Evolutionary conservation across 192 early-diverging fungal genomes (phyloP).

Genomic region (Paraglomus brasilianum): DNA sequence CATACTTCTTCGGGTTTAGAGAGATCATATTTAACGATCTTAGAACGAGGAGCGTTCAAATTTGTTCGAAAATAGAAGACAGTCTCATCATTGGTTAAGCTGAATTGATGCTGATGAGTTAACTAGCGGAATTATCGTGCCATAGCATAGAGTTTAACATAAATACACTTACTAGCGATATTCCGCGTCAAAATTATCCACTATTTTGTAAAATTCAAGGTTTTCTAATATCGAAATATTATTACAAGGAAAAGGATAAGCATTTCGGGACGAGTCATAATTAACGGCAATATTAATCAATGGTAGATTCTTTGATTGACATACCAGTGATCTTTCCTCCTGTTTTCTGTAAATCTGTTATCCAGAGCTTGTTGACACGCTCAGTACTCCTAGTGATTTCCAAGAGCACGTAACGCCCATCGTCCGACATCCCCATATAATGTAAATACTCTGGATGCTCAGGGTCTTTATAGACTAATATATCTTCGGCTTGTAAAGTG

Average conservation of each 20-base stretch:
- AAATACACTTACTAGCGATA: conserved; percentile 38
- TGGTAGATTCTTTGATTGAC: background rate
- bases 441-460: conserved; percentile 46
- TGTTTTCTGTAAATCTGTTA: conserved; percentile 38
- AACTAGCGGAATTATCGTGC: no score
- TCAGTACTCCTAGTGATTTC: conserved; percentile 46
- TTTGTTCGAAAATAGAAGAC: conserved; percentile 64
- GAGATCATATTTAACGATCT: conserved; percentile 64
- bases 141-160: no score
- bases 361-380: conserved; percentile 44
- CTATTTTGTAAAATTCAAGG: conserved; percentile 45
- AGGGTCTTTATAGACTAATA: conserved; percentile 53
- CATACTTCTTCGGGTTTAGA: conserved; percentile 47
- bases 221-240: conserved; percentile 6
- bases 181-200: conserved; percentile 52
- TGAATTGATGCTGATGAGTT: conserved; percentile 1
- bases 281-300: no score
- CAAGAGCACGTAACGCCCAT: conserved; percentile 62
- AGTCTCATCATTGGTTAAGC: conserved; percentile 57
- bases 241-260: background rate
- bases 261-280: background rate
- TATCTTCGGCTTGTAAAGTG: conserved; percentile 60
- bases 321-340: conserved; percentile 24
- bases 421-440: conserved; percentile 42
- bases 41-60: conserved; percentile 56